phyloP scores from a whole-genome alignment of 306 rosid species.

The Herpetospermum pedunculosum region DNA sequence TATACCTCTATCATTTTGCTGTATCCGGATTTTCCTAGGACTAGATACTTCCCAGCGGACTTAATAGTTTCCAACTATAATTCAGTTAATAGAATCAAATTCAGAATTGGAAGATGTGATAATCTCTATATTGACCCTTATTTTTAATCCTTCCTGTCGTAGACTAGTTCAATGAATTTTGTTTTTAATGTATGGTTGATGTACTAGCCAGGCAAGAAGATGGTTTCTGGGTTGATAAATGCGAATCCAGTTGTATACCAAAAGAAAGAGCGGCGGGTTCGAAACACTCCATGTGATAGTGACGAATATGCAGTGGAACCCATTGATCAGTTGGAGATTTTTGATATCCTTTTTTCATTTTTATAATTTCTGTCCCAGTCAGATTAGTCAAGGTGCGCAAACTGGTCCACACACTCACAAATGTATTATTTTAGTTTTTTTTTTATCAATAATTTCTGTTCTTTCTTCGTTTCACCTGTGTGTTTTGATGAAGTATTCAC shows the following conservation, averaged over 20 bases:
- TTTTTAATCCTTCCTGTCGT: neutral
- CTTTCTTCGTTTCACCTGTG: neutral
- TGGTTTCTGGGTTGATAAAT: conserved; percentile 70
- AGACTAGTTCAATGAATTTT: neutral
- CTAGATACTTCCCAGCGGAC: neutral
- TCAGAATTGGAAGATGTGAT: neutral
- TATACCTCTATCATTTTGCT: neutral
- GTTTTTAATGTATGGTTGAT: neutral
- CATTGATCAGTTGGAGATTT: conserved; percentile 73
- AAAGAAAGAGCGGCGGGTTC: conserved; percentile 71
- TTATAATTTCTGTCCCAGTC: neutral
- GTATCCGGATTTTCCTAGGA: neutral
- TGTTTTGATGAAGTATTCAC: neutral
- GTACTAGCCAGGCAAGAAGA: conserved; percentile 10
- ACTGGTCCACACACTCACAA: too few relatives aligned
- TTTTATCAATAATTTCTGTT: too few relatives aligned
- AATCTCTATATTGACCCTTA: neutral
- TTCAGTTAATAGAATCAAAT: neutral
- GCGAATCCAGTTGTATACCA: conserved; percentile 69
- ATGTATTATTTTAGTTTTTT: too few relatives aligned
- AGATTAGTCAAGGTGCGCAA: too few relatives aligned
- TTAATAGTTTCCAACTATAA: neutral
- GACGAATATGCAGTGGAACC: conserved; percentile 43
- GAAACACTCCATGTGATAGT: conserved; percentile 22
- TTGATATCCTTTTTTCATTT: conserved; percentile 57